These are phyloP conservation scores for Sphenostylis stenocarpa DNA, from an alignment of 306 rosid species.

Conservation along the genomic window DNA sequence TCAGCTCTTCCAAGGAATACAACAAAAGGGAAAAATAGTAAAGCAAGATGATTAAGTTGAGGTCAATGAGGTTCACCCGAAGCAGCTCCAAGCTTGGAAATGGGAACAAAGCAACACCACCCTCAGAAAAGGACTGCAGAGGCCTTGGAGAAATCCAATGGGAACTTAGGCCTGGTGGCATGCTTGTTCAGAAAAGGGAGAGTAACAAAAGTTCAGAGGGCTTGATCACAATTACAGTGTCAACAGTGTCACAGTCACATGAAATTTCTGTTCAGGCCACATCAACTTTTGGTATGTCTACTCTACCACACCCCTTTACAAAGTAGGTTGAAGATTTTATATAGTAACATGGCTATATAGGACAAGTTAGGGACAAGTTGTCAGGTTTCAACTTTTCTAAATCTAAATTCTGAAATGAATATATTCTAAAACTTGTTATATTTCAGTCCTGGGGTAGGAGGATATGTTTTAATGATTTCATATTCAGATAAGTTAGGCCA, in stretches of 20 bases:
- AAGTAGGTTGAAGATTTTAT: background rate
- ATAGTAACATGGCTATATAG: background rate
- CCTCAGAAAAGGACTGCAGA: conserved; percentile 28
- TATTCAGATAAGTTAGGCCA: background rate
- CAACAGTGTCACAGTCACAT: conserved; percentile 69
- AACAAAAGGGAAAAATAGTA: background rate
- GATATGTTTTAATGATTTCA: too few relatives aligned
- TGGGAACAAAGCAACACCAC: conserved; percentile 29
- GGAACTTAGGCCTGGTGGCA: conserved; percentile 91
- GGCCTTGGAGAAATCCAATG: conserved; percentile 61
- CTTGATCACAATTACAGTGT: conserved; percentile 64
- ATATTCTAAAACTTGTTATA: too few relatives aligned
- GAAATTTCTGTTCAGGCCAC: conserved; percentile 66
- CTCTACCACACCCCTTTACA: background rate
- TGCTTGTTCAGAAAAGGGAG: conserved; percentile 87
- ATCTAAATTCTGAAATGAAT: too few relatives aligned
- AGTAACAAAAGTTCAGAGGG: conserved; percentile 37
- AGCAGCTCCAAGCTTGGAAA: conserved; percentile 56
- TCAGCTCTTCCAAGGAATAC: conserved; percentile 4
- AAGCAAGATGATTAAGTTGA: conserved; percentile 63
- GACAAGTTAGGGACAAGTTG: too few relatives aligned
- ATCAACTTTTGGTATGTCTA: conserved; percentile 68
- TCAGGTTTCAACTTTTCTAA: too few relatives aligned
- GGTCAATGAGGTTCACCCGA: conserved; percentile 67
- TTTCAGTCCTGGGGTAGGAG: too few relatives aligned